These are phyloP conservation scores for Corynespora cassiicola DNA, from an alignment of 2,329 filamentous ascomycete genomes.

Conservation along the genomic window DNA sequence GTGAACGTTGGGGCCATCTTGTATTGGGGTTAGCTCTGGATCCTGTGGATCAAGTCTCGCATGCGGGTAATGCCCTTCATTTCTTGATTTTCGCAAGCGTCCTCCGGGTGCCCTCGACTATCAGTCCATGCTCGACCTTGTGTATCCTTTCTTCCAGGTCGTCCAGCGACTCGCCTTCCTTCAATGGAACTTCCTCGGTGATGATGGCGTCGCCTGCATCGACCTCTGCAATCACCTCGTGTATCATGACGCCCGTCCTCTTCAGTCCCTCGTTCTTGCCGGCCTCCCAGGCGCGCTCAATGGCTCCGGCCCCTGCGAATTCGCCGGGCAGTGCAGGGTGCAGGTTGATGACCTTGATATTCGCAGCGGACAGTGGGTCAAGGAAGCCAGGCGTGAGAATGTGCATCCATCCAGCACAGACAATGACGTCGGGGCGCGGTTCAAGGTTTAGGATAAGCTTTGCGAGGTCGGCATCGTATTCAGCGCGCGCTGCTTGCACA, in stretches of 20 bases:
- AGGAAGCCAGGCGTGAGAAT: conserved; percentile 76
- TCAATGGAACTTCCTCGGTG: conserved; percentile 70
- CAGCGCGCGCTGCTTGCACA: conserved; percentile 62
- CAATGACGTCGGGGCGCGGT: conserved; percentile 70
- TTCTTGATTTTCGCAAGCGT: conserved; percentile 50
- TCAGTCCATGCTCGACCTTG: conserved; percentile 75
- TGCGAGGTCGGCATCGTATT: conserved; percentile 79
- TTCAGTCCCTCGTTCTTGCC: conserved; percentile 72
- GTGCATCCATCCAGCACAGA: conserved; percentile 87
- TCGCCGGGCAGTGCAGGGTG: conserved; percentile 77
- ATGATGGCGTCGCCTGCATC: conserved; percentile 80
- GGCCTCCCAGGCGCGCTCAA: conserved; percentile 77
- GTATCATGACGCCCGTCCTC: conserved; percentile 84
- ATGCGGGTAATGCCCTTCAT: no score
- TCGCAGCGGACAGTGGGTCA: conserved; percentile 66
- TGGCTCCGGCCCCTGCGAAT: conserved; percentile 80
- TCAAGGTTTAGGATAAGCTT: conserved; percentile 67
- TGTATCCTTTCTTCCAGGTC: conserved; percentile 78
- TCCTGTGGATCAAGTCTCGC: no score
- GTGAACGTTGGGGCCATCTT: no score
- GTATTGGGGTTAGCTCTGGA: no score
- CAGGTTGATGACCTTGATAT: conserved; percentile 78
- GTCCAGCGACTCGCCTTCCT: conserved; percentile 63
- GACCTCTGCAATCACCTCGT: conserved; percentile 78
- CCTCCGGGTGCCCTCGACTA: conserved; percentile 73